These are phyloP conservation scores for Mycena kentingensis DNA, from an alignment of 768 basidiomycete species.

Conservation along the genomic window DNA sequence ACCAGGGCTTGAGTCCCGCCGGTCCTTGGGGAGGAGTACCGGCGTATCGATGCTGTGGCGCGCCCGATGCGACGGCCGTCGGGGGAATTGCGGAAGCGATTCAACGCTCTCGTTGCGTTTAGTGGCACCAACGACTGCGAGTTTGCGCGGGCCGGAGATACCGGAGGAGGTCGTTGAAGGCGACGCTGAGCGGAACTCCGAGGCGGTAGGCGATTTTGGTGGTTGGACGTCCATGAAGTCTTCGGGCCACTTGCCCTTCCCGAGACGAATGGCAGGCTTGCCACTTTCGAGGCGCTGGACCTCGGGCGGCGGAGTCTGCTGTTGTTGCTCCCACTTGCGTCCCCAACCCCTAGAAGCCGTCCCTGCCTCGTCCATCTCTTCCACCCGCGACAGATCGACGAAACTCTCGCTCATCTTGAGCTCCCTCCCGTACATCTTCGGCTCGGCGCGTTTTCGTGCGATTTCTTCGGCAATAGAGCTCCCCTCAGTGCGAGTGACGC, in stretches of 20 bases:
- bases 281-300: slow-evolving; percentile 35
- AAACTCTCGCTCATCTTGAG: slow-evolving; percentile 60
- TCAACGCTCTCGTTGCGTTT: slow-evolving; percentile 51
- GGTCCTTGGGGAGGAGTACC: slow-evolving; percentile 52
- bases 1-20: slow-evolving; percentile 63
- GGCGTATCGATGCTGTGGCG: slow-evolving; percentile 63
- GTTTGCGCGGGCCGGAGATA: slow-evolving; percentile 53
- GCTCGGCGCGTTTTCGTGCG: slow-evolving; percentile 38
- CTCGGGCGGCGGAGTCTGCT: slow-evolving; percentile 19
- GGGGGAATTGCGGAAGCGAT: slow-evolving; percentile 47
- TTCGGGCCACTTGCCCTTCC: slow-evolving; percentile 83
- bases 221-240: slow-evolving; percentile 68
- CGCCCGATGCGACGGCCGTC: slow-evolving; percentile 64
- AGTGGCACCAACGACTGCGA: slow-evolving; percentile 51
- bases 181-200: slow-evolving; percentile 21
- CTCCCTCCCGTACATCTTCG: slow-evolving; percentile 46
- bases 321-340: slow-evolving; percentile 25
- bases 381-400: slow-evolving; percentile 20
- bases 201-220: slow-evolving; percentile 30
- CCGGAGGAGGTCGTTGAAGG: slow-evolving; percentile 42
- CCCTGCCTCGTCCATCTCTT: slow-evolving; percentile 27
- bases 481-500: slow-evolving; percentile 66
- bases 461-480: slow-evolving; percentile 56
- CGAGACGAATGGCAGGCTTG: slow-evolving; percentile 53
- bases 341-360: slow-evolving; percentile 27